Evolutionary conservation across 2,329 filamentous ascomycete species (phyloP).

Genomic region (Tolypocladium sp.): DNA sequence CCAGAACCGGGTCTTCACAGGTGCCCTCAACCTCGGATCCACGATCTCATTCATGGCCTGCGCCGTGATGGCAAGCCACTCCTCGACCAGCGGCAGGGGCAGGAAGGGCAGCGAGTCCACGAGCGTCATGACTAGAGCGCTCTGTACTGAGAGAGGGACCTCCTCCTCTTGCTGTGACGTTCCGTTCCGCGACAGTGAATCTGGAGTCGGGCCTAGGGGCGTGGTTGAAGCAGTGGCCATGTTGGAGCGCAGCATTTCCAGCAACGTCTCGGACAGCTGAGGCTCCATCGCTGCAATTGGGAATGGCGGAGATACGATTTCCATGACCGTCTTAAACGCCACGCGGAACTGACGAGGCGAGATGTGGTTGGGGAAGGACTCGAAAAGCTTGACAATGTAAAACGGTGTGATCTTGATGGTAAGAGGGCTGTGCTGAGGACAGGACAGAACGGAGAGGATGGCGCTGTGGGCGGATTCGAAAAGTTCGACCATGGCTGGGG

Average conservation of each 20-base stretch:
- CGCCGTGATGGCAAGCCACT: conserved; percentile 70
- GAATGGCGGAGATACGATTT: conserved; percentile 72
- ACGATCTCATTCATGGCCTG: conserved; percentile 55
- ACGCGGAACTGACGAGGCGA: conserved; percentile 80
- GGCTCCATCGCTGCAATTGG: conserved; percentile 64
- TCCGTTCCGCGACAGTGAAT: conserved; percentile 22
- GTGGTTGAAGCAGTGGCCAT: conserved; percentile 41
- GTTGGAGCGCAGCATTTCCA: conserved; percentile 66
- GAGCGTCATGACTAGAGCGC: conserved; percentile 65
- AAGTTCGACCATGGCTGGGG: conserved; percentile 44
- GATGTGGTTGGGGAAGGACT: conserved; percentile 68
- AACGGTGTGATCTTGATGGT: conserved; percentile 67
- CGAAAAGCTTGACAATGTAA: conserved; percentile 74
- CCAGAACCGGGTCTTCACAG: conserved; percentile 66
- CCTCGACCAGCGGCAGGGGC: conserved; percentile 59
- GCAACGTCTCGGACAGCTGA: conserved; percentile 66
- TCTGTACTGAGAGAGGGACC: conserved; percentile 61
- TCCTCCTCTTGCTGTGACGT: conserved; percentile 13
- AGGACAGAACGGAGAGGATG: conserved; percentile 69
- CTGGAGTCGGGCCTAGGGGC: conserved; percentile 29
- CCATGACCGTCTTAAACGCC: conserved; percentile 77
- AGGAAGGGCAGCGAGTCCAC: conserved; percentile 72
- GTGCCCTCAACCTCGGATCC: conserved; percentile 51
- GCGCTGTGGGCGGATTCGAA: conserved; percentile 85
- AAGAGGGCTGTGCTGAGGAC: conserved; percentile 65